Evolutionary conservation across 2,329 filamentous ascomycete species (phyloP).

Genomic region (Coleophoma eucalyptorum): DNA sequence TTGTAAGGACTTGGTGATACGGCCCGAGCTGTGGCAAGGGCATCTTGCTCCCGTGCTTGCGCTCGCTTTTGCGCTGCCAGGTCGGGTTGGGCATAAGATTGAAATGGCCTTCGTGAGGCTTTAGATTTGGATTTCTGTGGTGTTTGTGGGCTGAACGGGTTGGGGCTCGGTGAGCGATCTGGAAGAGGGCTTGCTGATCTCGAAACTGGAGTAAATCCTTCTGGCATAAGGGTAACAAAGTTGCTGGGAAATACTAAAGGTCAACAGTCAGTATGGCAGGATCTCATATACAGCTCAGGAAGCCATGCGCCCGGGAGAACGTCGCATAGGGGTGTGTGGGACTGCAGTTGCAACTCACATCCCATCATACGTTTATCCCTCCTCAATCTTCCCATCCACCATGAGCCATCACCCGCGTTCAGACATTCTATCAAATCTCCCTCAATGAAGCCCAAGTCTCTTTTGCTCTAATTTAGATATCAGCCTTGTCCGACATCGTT

Average conservation of each 20-base stretch:
- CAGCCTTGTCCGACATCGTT: too few relatives aligned
- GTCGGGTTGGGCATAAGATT: conserved; percentile 63
- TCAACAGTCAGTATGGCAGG: too few relatives aligned
- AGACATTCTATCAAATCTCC: conserved; percentile 97
- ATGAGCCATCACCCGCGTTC: conserved; percentile 94
- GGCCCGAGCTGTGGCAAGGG: conserved; percentile 14
- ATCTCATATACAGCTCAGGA: too few relatives aligned
- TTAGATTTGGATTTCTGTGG: conserved; percentile 42
- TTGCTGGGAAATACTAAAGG: conserved; percentile 79
- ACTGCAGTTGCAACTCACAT: conserved; percentile 13
- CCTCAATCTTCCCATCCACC: conserved; percentile 94
- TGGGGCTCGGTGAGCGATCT: conserved; percentile 25
- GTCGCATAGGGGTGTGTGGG: too few relatives aligned
- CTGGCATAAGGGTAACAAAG: conserved; percentile 86
- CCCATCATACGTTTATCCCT: conserved; percentile 89
- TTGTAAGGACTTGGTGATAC: conserved; percentile 19
- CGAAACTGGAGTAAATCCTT: conserved; percentile 75
- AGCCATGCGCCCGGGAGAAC: too few relatives aligned
- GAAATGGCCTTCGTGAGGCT: conserved; percentile 63
- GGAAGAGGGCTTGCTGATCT: conserved; percentile 51
- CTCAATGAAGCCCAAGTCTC: conserved; percentile 94
- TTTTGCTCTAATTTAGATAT: conserved; percentile 44
- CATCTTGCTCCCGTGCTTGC: conserved; percentile 24
- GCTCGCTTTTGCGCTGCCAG: conserved; percentile 54
- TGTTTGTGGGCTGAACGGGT: conserved; percentile 24